Percentiles rank a stretch among this genome's conserved stretches.
phyloP scores from a whole-genome alignment of 2,329 filamentous ascomycete species.

The Arachnopeziza araneosa region DNA sequence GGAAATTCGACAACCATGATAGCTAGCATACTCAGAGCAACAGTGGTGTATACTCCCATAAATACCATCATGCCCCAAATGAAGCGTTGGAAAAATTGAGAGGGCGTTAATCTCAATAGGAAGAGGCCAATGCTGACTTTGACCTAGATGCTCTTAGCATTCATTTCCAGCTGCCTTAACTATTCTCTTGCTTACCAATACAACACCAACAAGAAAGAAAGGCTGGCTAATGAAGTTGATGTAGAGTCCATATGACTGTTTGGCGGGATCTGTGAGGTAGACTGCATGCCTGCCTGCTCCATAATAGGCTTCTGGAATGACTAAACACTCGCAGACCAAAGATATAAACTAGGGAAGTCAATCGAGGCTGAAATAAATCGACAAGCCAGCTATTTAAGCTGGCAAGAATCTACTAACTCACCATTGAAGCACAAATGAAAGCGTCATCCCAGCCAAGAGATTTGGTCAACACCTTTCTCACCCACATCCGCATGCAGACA shows the following conservation, averaged over 20 bases:
- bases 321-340: conserved; percentile 1
- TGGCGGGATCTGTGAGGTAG: conserved; percentile 4
- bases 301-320: conserved; percentile 11
- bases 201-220: conserved; percentile 5
- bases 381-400: background rate
- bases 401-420: conserved; percentile 23
- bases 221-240: conserved; percentile 12
- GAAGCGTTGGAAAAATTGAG: conserved; percentile 3
- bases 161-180: background rate
- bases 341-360: conserved; percentile 7
- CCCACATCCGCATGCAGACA: conserved; percentile 36
- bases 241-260: conserved; percentile 3
- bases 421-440: conserved; percentile 37
- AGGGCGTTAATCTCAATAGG: conserved; percentile 7
- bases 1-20: background rate
- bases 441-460: conserved; percentile 43
- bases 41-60: conserved; percentile 7
- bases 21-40: conserved; percentile 4
- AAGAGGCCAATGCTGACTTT: conserved; percentile 9
- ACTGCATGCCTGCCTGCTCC: conserved; percentile 12
- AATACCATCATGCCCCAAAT: conserved; percentile 10
- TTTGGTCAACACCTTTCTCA: conserved; percentile 39
- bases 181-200: conserved; percentile 1
- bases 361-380: background rate
- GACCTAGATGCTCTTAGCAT: background rate